Percentiles rank a stretch among this genome's conserved stretches.
These are phyloP conservation scores for Trichoderma virens DNA, from an alignment of 495 filamentous ascomycete genomes.

Conservation along the genomic window DNA sequence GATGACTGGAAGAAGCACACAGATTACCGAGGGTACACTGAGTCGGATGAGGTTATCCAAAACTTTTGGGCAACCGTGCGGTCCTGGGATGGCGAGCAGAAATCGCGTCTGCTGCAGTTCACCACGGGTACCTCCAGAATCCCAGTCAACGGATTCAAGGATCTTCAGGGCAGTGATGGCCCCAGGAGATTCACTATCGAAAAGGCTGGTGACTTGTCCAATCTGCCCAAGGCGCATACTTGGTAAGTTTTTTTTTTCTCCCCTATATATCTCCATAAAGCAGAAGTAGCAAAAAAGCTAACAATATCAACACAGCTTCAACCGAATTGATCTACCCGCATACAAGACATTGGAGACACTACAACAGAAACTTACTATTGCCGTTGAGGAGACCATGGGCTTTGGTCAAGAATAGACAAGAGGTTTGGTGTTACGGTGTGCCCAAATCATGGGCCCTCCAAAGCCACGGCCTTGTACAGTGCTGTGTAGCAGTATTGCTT, in stretches of 20 bases:
- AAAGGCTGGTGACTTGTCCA: slow-evolving; percentile 82
- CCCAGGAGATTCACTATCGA: slow-evolving; percentile 96
- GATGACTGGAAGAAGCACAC: slow-evolving; percentile 99
- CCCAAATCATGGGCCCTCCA: background rate
- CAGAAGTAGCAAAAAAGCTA: slow-evolving; percentile 18
- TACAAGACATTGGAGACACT: slow-evolving; percentile 84
- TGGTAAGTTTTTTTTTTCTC: slow-evolving; percentile 56
- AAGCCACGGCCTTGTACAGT: background rate
- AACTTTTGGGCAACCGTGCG: slow-evolving; percentile 98
- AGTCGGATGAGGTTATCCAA: slow-evolving; percentile 90
- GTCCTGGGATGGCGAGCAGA: slow-evolving; percentile 96
- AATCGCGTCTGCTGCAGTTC: slow-evolving; percentile 92
- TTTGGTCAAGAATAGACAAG: slow-evolving; percentile 84
- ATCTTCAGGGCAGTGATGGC: slow-evolving; percentile 94
- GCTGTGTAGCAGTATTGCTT: background rate
- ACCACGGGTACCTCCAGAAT: slow-evolving; percentile 96
- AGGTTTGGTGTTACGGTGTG: slow-evolving; percentile 12
- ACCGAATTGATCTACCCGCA: slow-evolving; percentile 89
- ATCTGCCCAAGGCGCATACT: slow-evolving; percentile 94
- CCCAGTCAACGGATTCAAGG: slow-evolving; percentile 99
- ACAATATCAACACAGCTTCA: slow-evolving; percentile 61
- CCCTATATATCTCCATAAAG: slow-evolving; percentile 4
- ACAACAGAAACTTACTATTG: slow-evolving; percentile 83
- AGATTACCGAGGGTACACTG: slow-evolving; percentile 99
- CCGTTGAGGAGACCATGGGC: slow-evolving; percentile 97